Percentiles rank a stretch among this genome's conserved stretches.
Evolutionary conservation across 305 asterid species (phyloP).

Genomic region (Coffea humblotiana): DNA sequence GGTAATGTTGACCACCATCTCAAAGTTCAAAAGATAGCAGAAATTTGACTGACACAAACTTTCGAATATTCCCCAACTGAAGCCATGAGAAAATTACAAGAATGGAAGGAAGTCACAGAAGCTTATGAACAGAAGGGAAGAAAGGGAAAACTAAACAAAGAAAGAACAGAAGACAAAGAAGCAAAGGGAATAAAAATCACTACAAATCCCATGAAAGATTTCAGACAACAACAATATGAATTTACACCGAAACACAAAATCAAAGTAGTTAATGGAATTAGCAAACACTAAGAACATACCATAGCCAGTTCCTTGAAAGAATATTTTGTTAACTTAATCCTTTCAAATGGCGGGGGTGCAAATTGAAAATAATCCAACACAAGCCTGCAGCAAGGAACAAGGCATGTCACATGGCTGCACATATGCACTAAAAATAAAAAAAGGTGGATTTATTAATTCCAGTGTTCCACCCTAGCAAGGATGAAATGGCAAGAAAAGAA

Average conservation of each 20-base stretch:
- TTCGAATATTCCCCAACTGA: neutral
- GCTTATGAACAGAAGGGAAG: neutral
- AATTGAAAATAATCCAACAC: constrained; percentile 57
- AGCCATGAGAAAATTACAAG: neutral
- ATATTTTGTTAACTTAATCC: constrained; percentile 45
- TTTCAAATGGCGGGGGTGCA: constrained; percentile 91
- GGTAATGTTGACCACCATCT: neutral
- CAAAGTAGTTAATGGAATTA: neutral
- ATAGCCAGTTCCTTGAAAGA: constrained; percentile 34
- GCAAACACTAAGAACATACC: constrained; percentile 40
- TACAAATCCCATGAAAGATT: too few species aligned
- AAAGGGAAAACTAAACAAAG: neutral
- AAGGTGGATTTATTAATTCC: neutral
- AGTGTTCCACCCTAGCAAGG: neutral
- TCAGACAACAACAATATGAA: neutral
- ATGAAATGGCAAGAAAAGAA: neutral
- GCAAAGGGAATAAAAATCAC: neutral
- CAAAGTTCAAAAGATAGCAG: neutral
- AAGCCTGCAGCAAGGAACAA: constrained; percentile 50
- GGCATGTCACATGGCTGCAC: constrained; percentile 8
- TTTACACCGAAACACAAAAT: neutral
- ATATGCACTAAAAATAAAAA: neutral
- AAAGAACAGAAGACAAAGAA: neutral
- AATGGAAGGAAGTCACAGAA: neutral
- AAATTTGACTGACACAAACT: neutral